Conservation (phyloP, 2,329 filamentous ascomycete genomes). For the Trichoderma sp. region DNA sequence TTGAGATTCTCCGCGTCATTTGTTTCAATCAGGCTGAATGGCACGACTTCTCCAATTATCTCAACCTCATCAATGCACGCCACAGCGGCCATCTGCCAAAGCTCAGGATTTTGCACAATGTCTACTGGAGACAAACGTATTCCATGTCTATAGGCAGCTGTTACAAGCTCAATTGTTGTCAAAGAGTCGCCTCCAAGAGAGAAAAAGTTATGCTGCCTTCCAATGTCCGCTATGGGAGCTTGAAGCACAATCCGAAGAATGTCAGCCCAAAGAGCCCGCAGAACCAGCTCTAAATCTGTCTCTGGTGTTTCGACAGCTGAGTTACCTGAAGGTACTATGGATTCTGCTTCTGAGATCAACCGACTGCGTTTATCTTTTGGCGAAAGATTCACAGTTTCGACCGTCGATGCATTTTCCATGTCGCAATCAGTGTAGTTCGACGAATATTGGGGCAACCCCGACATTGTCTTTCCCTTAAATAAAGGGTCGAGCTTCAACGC, state of each 20-base stretch:
- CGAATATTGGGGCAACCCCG: neutral
- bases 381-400: neutral
- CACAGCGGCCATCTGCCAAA: constrained; percentile 7
- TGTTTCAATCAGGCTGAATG: neutral
- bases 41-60: neutral
- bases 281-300: constrained; percentile 5
- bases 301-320: neutral
- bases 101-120: constrained; percentile 9
- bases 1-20: neutral
- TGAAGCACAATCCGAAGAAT: constrained; percentile 9
- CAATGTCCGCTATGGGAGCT: constrained; percentile 15
- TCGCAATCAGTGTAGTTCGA: neutral
- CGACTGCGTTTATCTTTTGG: constrained; percentile 2
- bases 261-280: constrained; percentile 17
- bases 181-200: constrained; percentile 18
- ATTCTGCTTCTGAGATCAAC: neutral
- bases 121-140: constrained; percentile 1
- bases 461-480: constrained; percentile 6
- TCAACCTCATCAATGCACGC: neutral
- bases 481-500: neutral
- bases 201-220: constrained; percentile 23
- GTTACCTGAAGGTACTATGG: neutral
- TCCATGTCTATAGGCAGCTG: constrained; percentile 14
- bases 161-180: constrained; percentile 8
- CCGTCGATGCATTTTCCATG: neutral